phyloP scores from a whole-genome alignment of 768 basidiomycete species.

The Fistulinella prunicolor region DNA sequence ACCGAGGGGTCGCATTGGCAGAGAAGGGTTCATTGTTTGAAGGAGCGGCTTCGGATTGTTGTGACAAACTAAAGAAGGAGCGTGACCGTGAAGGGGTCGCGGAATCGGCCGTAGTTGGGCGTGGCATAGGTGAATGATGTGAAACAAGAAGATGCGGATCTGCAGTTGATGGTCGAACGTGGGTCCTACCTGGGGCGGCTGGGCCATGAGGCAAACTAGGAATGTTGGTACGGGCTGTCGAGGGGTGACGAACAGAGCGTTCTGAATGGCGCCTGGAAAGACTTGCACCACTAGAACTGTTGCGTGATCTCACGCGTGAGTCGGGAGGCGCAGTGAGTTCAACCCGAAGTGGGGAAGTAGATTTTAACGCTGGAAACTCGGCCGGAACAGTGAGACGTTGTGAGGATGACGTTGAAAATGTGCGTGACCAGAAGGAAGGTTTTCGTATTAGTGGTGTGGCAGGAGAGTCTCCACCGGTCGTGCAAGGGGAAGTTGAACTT shows the following conservation, averaged over 20 bases:
- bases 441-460: slow-evolving; percentile 50
- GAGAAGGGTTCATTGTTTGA: slow-evolving; percentile 5
- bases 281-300: slow-evolving; percentile 24
- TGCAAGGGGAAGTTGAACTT: slow-evolving; percentile 35
- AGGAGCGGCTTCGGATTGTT: slow-evolving; percentile 14
- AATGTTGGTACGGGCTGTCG: slow-evolving; percentile 5
- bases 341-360: slow-evolving; percentile 43
- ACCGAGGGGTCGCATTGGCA: slow-evolving; percentile 8
- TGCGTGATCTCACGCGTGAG: slow-evolving; percentile 18
- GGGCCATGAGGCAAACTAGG: slow-evolving; percentile 14
- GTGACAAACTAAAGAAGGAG: slow-evolving; percentile 27
- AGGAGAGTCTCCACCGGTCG: slow-evolving; percentile 19
- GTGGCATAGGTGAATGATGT: slow-evolving; percentile 21
- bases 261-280: slow-evolving; percentile 48
- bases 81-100: slow-evolving; percentile 30
- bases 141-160: slow-evolving; percentile 14
- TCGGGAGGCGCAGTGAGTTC: slow-evolving; percentile 25
- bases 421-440: slow-evolving; percentile 67
- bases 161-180: slow-evolving; percentile 17
- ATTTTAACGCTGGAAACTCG: slow-evolving; percentile 37
- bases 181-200: slow-evolving; percentile 3
- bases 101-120: slow-evolving; percentile 46
- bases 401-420: slow-evolving; percentile 38
- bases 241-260: slow-evolving; percentile 14
- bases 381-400: slow-evolving; percentile 30